These are phyloP conservation scores for Nevesoporus exiguus DNA, from an alignment of 768 basidiomycete genomes.

Conservation along the genomic window DNA sequence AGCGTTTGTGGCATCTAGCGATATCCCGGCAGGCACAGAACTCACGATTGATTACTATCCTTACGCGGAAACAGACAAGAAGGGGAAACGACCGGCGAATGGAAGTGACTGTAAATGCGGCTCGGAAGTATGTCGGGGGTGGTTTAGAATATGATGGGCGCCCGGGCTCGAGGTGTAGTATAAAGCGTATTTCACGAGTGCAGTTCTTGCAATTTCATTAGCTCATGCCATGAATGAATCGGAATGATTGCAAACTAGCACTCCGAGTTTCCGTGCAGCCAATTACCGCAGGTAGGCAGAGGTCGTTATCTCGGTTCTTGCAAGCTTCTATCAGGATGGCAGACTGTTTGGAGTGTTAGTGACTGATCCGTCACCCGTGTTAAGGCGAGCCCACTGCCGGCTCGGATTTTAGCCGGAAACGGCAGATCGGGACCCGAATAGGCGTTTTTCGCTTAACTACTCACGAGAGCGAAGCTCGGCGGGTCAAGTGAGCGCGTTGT, in stretches of 20 bases:
- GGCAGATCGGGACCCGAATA: background rate
- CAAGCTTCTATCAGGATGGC: background rate
- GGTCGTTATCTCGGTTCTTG: too few species aligned
- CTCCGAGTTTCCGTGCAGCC: too few species aligned
- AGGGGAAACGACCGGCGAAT: conserved; percentile 26
- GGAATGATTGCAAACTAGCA: too few species aligned
- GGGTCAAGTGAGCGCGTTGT: background rate
- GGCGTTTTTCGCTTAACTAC: background rate
- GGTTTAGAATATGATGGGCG: conserved; percentile 24
- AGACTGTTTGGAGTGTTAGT: too few species aligned
- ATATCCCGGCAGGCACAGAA: conserved; percentile 52
- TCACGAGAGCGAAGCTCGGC: background rate
- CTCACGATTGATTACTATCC: conserved; percentile 69
- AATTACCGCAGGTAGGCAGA: too few species aligned
- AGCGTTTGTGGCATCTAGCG: conserved; percentile 48
- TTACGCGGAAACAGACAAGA: conserved; percentile 25
- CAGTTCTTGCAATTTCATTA: background rate
- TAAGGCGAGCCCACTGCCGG: background rate
- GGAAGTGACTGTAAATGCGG: conserved; percentile 38
- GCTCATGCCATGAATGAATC: too few species aligned
- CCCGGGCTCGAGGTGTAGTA: background rate
- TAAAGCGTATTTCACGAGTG: background rate
- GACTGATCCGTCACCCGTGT: too few species aligned
- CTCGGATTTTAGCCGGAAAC: background rate
- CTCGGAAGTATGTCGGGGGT: conserved; percentile 35